Base-by-base conservation (phyloP, 1,284 basidiomycete species). In the Serendipita sp. region DNA sequence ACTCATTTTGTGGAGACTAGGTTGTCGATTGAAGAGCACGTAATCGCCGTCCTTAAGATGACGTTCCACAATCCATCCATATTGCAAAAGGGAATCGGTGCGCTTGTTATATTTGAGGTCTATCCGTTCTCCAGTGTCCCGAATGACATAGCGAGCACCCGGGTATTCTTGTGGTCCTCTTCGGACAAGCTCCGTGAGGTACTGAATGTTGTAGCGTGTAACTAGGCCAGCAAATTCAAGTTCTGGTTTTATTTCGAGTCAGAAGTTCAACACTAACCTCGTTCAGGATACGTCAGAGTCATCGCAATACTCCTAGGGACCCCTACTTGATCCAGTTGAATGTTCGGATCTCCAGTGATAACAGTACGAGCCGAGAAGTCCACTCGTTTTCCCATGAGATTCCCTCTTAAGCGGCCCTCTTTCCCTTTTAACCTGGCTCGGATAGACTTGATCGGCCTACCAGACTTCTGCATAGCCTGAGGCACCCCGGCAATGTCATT, bases 321-420 rank as follows among this genome's bases (percentile, higher is more conserved):
- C 64, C 96, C 96, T 67, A 99, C 96, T 72, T 99, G 88, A 70
- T 99, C 96, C 67, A 99, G 76, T 71, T 96, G 88, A 66, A 99
- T 73, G 73, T 99, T 98, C 3, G 96, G 96, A 75, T 99, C 96
- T 74, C 96, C 96, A 3, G 96, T 98, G 72, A 99, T 99, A 71
- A 99, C 96, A 26, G 96, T 99, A 68, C 96, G 91, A 0, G 96
- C 96, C 1, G 96, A 99, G 73, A 99, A 99, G 73, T 99, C 95
- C 64, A 99, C 96, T 77, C 96, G 93, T 76, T 99, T 99, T 61
- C 96, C 96, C 96, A 99, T 99, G 73, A 99, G 73, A 74, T 99
- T 99, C 43, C 96, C 96, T 75, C 96, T 86, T 62, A 99, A 80
- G 71, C 96, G 91, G 53, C 96, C 96, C 74, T 99, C 96, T 74